Percentiles rank a stretch among this genome's conserved stretches.
phyloP scores from a whole-genome alignment of 345 rosid genomes.

The Anastatica hierochuntica region DNA sequence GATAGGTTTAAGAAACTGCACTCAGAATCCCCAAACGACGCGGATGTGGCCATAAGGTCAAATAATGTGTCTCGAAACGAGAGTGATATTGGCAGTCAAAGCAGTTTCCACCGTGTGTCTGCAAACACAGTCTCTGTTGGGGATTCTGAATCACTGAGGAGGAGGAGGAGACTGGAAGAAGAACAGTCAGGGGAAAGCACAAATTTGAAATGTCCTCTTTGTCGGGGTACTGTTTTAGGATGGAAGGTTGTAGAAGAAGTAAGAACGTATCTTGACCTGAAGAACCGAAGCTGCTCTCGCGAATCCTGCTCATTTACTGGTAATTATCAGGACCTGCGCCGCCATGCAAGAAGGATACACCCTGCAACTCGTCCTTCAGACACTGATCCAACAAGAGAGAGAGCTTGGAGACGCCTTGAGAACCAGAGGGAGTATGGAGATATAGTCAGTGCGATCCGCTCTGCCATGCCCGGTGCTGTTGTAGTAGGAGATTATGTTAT shows the following conservation, averaged over 20 bases:
- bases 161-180: conserved; percentile 32
- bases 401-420: conserved; percentile 79
- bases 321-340: conserved; percentile 72
- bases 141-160: conserved; percentile 30
- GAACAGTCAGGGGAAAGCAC: conserved; percentile 27
- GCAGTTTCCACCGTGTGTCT: not conserved
- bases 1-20: conserved; percentile 69
- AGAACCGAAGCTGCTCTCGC: conserved; percentile 71
- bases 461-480: conserved; percentile 88
- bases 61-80: conserved; percentile 3
- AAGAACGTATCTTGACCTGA: conserved; percentile 64
- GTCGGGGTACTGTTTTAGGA: conserved; percentile 62
- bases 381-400: conserved; percentile 76
- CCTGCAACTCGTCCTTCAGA: conserved; percentile 73
- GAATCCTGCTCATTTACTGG: conserved; percentile 69
- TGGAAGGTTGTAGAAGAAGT: conserved; percentile 72
- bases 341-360: conserved; percentile 79
- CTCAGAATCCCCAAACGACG: conserved; percentile 32
- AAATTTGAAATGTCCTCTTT: conserved; percentile 65
- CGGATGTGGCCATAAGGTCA: conserved; percentile 31
- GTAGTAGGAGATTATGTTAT: conserved; percentile 92
- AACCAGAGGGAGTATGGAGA: conserved; percentile 74
- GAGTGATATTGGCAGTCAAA: not conserved
- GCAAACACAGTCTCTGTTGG: conserved; percentile 30
- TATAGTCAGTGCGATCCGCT: conserved; percentile 71